A percentile compares a stretch with the other conserved stretches of the same genome.
Evolutionary conservation across 2,329 filamentous ascomycete genomes (phyloP).

Genomic region (Neobulgaria alba): DNA sequence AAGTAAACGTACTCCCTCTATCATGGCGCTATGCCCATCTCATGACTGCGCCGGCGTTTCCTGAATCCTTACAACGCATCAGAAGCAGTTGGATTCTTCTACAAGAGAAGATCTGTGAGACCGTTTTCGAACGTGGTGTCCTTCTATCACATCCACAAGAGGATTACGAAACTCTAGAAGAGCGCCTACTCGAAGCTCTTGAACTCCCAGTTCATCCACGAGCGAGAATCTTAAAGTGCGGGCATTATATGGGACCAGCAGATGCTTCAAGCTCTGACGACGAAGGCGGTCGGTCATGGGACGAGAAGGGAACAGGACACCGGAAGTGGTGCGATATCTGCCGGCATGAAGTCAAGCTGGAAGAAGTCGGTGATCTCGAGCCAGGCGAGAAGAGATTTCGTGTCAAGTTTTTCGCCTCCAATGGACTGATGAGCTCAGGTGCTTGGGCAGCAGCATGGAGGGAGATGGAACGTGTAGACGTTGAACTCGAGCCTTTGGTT

Average conservation of each 20-base stretch:
- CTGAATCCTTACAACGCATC: conserved; percentile 40
- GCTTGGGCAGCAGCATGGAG: conserved; percentile 93
- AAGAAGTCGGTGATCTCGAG: conserved; percentile 17
- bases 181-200: conserved; percentile 65
- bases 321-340: conserved; percentile 29
- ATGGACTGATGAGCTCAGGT: conserved; percentile 83
- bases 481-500: conserved; percentile 75
- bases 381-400: conserved; percentile 46
- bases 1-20: conserved; percentile 67
- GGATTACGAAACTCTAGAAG: conserved; percentile 73
- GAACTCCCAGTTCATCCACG: conserved; percentile 56
- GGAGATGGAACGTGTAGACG: conserved; percentile 98
- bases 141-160: conserved; percentile 70
- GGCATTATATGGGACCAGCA: conserved; percentile 59
- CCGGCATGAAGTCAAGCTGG: conserved; percentile 24
- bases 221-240: conserved; percentile 66
- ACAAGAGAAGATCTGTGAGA: conserved; percentile 62
- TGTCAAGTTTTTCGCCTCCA: conserved; percentile 87
- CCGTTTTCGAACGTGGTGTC: conserved; percentile 64
- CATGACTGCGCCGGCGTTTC: conserved; percentile 38
- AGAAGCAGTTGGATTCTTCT: conserved; percentile 58
- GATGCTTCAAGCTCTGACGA: conserved; percentile 24
- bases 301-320: conserved; percentile 8
- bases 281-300: conserved; percentile 15
- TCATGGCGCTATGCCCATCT: conserved; percentile 55